phyloP scores from a whole-genome alignment of 1,139 yeast species.

The Groenewaldozyma auringiensis region DNA sequence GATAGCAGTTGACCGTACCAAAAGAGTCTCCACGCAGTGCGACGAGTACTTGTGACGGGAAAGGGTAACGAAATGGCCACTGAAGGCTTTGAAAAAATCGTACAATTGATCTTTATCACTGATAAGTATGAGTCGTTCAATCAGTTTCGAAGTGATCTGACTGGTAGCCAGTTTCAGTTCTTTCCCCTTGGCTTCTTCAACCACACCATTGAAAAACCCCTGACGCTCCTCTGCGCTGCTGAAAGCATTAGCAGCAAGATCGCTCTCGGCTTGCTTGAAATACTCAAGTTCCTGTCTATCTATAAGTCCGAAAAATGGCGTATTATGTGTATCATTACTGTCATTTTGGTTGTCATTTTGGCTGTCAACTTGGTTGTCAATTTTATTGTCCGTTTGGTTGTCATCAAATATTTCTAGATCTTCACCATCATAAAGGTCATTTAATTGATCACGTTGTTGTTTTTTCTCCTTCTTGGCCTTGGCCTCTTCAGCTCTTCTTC shows the following conservation, averaged over 20 bases:
- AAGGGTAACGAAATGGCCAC: constrained; percentile 65
- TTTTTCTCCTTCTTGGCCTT: constrained; percentile 9
- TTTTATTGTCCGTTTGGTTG: background rate
- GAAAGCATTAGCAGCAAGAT: constrained; percentile 74
- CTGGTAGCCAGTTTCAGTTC: constrained; percentile 89
- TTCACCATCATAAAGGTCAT: constrained; percentile 8
- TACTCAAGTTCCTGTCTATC: constrained; percentile 81
- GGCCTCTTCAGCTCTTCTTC: constrained; percentile 2
- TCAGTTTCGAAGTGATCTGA: constrained; percentile 85
- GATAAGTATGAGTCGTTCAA: constrained; percentile 73
- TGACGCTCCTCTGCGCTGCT: constrained; percentile 63
- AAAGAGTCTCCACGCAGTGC: constrained; percentile 82
- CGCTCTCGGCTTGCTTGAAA: constrained; percentile 86
- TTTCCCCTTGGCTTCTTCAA: constrained; percentile 83
- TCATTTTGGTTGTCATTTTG: background rate
- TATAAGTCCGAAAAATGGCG: constrained; percentile 72
- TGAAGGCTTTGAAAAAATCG: constrained; percentile 55
- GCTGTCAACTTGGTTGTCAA: background rate
- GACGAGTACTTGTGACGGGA: constrained; percentile 88
- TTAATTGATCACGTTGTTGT: constrained; percentile 5
- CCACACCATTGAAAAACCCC: constrained; percentile 66
- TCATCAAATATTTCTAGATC: constrained; percentile 10
- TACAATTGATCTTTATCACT: constrained; percentile 60
- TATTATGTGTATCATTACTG: constrained; percentile 1
- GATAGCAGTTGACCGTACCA: constrained; percentile 67